Conservation (phyloP, 371 early-diverging fungal species). For the Mucor racemosus region DNA sequence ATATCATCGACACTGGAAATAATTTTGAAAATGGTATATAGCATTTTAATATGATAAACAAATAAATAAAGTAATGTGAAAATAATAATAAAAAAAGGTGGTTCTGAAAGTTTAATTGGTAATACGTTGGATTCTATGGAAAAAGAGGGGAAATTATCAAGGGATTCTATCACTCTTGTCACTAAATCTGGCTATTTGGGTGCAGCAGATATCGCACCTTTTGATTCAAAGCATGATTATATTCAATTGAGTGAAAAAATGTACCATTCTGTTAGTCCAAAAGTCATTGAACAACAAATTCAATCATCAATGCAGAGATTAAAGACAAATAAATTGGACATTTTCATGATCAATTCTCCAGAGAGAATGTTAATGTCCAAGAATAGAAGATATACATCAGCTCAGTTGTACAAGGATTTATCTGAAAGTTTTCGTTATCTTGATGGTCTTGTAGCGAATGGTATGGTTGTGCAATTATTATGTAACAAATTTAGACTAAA, state of each 20-base stretch:
- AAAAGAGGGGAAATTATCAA: conserved; percentile 32
- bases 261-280: conserved; percentile 71
- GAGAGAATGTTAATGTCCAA: conserved; percentile 74
- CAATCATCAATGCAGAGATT: conserved; percentile 63
- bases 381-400: conserved; percentile 39
- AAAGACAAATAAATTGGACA: conserved; percentile 64
- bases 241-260: conserved; percentile 59
- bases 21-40: conserved; percentile 74
- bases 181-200: conserved; percentile 77
- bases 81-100: conserved; percentile 41
- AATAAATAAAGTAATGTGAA: background rate
- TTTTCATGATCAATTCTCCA: conserved; percentile 81
- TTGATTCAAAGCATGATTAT: conserved; percentile 40
- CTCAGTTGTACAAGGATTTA: conserved; percentile 62
- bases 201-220: conserved; percentile 22
- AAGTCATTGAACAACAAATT: conserved; percentile 65
- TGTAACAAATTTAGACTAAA: background rate
- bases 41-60: background rate
- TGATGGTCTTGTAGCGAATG: conserved; percentile 64
- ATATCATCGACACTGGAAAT: conserved; percentile 76
- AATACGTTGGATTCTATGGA: conserved; percentile 51
- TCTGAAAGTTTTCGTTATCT: conserved; percentile 63
- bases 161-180: conserved; percentile 63
- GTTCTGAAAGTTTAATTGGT: conserved; percentile 66
- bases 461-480: conserved; percentile 24